Conservation (phyloP, 2,329 filamentous ascomycete species). For the Hymenoscyphus occultus region DNA sequence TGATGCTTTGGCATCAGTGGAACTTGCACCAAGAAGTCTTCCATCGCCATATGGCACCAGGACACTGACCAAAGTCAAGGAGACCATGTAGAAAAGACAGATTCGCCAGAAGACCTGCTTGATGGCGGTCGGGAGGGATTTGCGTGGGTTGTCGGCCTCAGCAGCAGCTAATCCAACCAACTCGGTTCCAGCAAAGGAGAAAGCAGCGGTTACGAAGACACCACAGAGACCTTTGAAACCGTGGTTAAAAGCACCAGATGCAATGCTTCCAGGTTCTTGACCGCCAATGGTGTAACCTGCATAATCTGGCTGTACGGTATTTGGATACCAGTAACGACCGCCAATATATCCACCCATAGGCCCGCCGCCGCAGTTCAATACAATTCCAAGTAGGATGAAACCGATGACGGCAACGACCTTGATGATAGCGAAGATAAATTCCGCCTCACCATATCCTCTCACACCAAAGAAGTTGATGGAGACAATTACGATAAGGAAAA, state of each 20-base stretch:
- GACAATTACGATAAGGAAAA: constrained; percentile 76
- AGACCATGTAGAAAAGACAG: constrained; percentile 50
- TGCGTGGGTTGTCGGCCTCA: constrained; percentile 48
- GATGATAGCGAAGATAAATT: constrained; percentile 81
- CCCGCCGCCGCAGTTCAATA: constrained; percentile 57
- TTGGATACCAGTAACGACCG: constrained; percentile 57
- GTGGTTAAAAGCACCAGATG: constrained; percentile 42
- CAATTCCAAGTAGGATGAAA: constrained; percentile 63
- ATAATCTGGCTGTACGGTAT: constrained; percentile 38
- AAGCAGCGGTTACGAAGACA: constrained; percentile 52
- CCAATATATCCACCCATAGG: constrained; percentile 56
- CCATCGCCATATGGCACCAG: constrained; percentile 45
- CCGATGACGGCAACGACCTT: constrained; percentile 68
- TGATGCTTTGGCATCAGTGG: constrained; percentile 42
- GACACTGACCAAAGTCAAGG: constrained; percentile 51
- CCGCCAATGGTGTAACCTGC: constrained; percentile 42
- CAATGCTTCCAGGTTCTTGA: constrained; percentile 20
- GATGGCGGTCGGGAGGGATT: constrained; percentile 48
- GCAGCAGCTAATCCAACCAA: constrained; percentile 51
- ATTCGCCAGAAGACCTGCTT: constrained; percentile 57
- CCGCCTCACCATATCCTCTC: constrained; percentile 82
- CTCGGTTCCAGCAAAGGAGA: constrained; percentile 52
- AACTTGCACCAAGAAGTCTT: constrained; percentile 37
- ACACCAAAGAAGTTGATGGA: constrained; percentile 85
- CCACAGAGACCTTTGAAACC: constrained; percentile 50